Evolutionary conservation across 352 stramenopile genomes (phyloP).

Genomic region (Phytophthora pisi): DNA sequence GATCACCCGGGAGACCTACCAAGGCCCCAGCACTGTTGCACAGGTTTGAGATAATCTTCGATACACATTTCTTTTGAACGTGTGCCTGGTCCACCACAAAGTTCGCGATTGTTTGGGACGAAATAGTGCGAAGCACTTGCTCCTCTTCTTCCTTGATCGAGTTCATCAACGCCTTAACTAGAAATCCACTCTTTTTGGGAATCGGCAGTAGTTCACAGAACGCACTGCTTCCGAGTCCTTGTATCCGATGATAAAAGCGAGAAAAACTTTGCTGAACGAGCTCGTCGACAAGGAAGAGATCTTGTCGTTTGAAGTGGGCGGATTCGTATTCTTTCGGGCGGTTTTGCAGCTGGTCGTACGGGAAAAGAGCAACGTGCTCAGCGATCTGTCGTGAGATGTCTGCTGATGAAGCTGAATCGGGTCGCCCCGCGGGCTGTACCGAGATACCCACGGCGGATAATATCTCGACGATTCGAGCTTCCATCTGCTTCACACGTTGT

Average conservation of each 20-base stretch:
- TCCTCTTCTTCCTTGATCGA: conserved; percentile 72
- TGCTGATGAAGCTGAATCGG: conserved; percentile 32
- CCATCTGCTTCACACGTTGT: conserved; percentile 59
- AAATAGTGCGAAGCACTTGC: conserved; percentile 47
- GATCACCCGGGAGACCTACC: conserved; percentile 25
- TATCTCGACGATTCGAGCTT: conserved; percentile 55
- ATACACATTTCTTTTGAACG: conserved; percentile 71
- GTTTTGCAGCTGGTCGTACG: conserved; percentile 47
- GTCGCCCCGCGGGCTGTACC: conserved; percentile 20
- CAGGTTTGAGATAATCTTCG: conserved; percentile 82
- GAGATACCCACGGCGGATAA: conserved; percentile 44
- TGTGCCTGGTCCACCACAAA: conserved; percentile 62
- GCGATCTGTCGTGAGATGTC: conserved; percentile 70
- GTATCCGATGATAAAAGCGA: conserved; percentile 55
- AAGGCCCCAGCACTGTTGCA: conserved; percentile 67
- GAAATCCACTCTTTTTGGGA: conserved; percentile 73
- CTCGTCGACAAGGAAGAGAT: conserved; percentile 83
- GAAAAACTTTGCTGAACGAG: conserved; percentile 61
- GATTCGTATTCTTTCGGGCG: conserved; percentile 54
- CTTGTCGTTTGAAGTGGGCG: conserved; percentile 81
- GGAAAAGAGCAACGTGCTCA: conserved; percentile 57
- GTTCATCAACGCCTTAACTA: conserved; percentile 83
- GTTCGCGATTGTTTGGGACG: conserved; percentile 52
- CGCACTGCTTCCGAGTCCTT: conserved; percentile 66
- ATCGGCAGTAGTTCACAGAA: conserved; percentile 62